Base-by-base conservation (phyloP, 768 basidiomycete species). In the Rhodosporidiobolus sp. region DNA sequence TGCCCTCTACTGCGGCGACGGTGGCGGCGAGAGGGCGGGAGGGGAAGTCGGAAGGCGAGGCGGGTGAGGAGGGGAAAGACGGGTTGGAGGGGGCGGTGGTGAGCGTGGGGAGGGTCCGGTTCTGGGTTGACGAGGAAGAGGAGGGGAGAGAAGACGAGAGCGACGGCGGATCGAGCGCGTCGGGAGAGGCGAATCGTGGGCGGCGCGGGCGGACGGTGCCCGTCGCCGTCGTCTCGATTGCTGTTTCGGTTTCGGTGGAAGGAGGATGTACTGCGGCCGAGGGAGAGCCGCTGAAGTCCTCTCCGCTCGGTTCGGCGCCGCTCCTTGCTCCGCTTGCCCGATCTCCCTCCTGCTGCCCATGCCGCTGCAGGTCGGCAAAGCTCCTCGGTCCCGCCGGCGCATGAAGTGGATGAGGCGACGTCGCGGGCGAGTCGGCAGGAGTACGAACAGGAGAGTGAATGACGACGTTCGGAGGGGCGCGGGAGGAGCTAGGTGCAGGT, bases 361-460 rank as follows among this genome's bases (percentile, higher is more conserved):
- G 57, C 43, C 49, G 56, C 54, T 55, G 35, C 52, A 22, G 3
- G 19, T 30, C 48, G 9, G 48, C 48, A 49, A 49, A 49, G 22
- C 19, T 45, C 0, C 17, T 16, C 53, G 50, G 22, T 22, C 9
- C 24, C 26, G 50, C 24, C 50, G 50, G 10, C 10, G 19, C 24
- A n/a, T 11, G 50, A 14, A 17, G 22, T 5, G 64, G 64, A 30
- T 38, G 30, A 24, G 38, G 10, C 12, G 49, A 28, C 50, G 9
- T 10, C 5, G 35, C 32, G 6, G 69, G 66, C 10, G 69, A 65
- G n/a, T 60, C 58, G 16, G 38, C 57, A 0, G 69, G 69, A 0
- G 74, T 71, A 11, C 38, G 60, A 2, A 69, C 57, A 32, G 74
- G 74, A 0, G 74, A 76, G 59, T 72, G 74, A 3, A 76, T 28